A percentile compares a stretch with the other conserved stretches of the same genome.
Conservation (phyloP, 345 rosid genomes). For the Gossypium stocksii region DNA sequence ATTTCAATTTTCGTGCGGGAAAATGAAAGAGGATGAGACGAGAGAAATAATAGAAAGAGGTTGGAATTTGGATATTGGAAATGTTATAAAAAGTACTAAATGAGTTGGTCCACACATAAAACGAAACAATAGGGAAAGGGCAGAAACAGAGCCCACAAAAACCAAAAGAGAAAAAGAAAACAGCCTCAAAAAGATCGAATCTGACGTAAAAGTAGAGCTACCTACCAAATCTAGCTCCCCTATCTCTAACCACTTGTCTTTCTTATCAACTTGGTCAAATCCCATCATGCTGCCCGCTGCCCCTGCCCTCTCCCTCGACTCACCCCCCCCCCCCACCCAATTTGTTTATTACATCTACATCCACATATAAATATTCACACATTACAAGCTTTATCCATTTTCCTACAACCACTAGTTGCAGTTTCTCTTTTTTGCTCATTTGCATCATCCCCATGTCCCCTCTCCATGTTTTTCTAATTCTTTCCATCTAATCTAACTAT, state of each 20-base stretch:
- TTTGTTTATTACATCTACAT: neutral
- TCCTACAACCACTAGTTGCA: neutral
- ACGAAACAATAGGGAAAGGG: too few species aligned
- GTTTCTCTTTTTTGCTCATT: neutral
- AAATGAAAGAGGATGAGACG: too few species aligned
- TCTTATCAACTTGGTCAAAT: slow-evolving; percentile 50
- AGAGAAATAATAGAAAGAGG: too few species aligned
- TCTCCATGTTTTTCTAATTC: neutral
- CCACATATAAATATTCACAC: neutral
- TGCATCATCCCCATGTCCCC: too few species aligned
- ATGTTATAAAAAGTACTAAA: too few species aligned
- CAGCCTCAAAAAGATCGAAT: neutral
- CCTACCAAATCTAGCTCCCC: slow-evolving; percentile 48
- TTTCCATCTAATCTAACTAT: neutral
- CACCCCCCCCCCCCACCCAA: neutral
- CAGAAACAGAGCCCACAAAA: too few species aligned
- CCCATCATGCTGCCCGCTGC: slow-evolving; percentile 5
- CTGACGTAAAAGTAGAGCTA: slow-evolving; percentile 47
- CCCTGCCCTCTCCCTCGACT: neutral
- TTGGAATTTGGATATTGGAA: too few species aligned
- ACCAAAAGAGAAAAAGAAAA: too few species aligned
- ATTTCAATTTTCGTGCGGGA: too few species aligned
- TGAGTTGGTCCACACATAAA: too few species aligned
- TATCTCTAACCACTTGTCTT: slow-evolving; percentile 47
- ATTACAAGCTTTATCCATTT: neutral